A percentile compares a stretch with the other conserved stretches of the same genome.
These are phyloP conservation scores for Spergularia azorica DNA, from an alignment of 179 eudicot species.

Conservation along the genomic window DNA sequence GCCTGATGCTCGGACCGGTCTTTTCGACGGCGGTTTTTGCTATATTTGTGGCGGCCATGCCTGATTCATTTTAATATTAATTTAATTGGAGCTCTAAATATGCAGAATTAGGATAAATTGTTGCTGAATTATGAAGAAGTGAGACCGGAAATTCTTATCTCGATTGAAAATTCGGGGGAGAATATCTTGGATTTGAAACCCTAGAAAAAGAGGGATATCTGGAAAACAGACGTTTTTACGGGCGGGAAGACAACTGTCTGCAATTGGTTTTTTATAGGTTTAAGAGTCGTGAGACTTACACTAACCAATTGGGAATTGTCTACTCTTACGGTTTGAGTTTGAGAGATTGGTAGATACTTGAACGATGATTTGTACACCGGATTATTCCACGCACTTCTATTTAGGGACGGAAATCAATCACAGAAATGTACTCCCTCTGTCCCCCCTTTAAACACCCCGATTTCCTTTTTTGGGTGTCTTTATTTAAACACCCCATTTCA, in stretches of 20 bases:
- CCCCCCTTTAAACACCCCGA: too few relatives aligned
- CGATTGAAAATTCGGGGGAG: not conserved
- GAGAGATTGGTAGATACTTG: not conserved
- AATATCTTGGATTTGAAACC: not conserved
- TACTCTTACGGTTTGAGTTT: not conserved
- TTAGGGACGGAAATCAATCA: too few relatives aligned
- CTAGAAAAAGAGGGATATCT: not conserved
- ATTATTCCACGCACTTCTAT: too few relatives aligned
- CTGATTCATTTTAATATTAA: not conserved
- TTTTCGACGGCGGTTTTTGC: slow-evolving; percentile 37
- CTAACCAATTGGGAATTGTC: too few relatives aligned
- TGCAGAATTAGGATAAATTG: not conserved
- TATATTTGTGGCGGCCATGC: slow-evolving; percentile 24
- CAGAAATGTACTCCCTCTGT: too few relatives aligned
- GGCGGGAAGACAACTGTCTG: slow-evolving; percentile 7
- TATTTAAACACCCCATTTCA: too few relatives aligned
- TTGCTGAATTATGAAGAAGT: not conserved
- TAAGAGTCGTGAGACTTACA: not conserved
- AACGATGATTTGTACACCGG: too few relatives aligned
- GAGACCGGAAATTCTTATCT: not conserved
- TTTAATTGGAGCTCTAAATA: not conserved
- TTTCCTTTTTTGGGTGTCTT: too few relatives aligned
- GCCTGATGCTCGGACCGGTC: slow-evolving; percentile 41
- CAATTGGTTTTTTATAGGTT: not conserved
- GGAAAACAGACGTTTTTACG: not conserved